phyloP scores from a whole-genome alignment of 2,329 filamentous ascomycete genomes.

The Teratosphaeria pseudoeucalypti region DNA sequence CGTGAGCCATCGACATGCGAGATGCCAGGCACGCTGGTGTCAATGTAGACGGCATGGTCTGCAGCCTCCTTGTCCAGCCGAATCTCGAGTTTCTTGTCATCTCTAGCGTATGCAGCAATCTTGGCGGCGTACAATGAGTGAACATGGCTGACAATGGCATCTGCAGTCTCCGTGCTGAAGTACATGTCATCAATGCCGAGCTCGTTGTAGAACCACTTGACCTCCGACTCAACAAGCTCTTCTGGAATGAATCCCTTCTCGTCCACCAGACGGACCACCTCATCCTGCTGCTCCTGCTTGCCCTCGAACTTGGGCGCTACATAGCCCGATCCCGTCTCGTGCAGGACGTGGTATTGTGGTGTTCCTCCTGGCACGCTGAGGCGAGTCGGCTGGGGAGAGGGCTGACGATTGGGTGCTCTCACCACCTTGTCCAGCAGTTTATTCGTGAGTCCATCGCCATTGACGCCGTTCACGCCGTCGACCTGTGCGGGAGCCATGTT shows the following conservation, averaged over 20 bases:
- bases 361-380: slow-evolving; percentile 55
- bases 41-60: slow-evolving; percentile 97
- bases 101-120: slow-evolving; percentile 81
- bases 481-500: slow-evolving; percentile 2
- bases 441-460: slow-evolving; percentile 31
- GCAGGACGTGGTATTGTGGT: slow-evolving; percentile 54
- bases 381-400: slow-evolving; percentile 82
- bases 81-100: slow-evolving; percentile 91
- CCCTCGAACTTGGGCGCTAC: slow-evolving; percentile 89
- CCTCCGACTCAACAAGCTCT: slow-evolving; percentile 73
- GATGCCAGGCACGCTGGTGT: slow-evolving; percentile 84
- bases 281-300: slow-evolving; percentile 81
- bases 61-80: slow-evolving; percentile 87
- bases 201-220: slow-evolving; percentile 94
- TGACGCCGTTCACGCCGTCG: slow-evolving; percentile 6
- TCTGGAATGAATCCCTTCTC: slow-evolving; percentile 78
- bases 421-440: slow-evolving; percentile 49
- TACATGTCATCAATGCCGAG: slow-evolving; percentile 98
- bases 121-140: slow-evolving; percentile 96
- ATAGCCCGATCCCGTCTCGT: slow-evolving; percentile 87
- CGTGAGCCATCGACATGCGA: slow-evolving; percentile 68
- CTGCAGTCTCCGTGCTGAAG: slow-evolving; percentile 79
- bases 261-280: slow-evolving; percentile 73
- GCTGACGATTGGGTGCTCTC: slow-evolving; percentile 49
- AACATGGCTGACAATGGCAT: slow-evolving; percentile 85